Evolutionary conservation across 2,329 filamentous ascomycete genomes (phyloP).

Genomic region (Penicillium sp.): DNA sequence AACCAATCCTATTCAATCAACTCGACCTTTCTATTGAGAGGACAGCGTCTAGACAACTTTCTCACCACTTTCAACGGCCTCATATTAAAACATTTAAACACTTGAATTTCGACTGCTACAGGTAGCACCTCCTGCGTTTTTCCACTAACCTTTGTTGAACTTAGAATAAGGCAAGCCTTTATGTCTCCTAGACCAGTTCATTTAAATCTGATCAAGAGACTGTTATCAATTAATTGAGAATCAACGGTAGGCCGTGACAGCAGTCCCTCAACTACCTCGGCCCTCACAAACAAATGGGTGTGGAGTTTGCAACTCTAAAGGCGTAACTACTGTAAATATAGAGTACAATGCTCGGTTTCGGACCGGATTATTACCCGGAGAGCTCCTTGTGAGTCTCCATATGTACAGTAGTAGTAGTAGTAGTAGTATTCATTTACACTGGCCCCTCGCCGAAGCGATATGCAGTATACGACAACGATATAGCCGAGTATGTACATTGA

Average conservation of each 20-base stretch:
- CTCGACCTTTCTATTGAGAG: background rate
- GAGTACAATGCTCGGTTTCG: too few relatives aligned
- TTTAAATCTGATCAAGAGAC: background rate
- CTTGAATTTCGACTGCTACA: background rate
- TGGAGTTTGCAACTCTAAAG: too few relatives aligned
- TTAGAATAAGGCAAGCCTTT: conserved; percentile 1
- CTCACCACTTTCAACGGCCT: background rate
- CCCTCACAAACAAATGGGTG: too few relatives aligned
- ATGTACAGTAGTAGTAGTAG: too few relatives aligned
- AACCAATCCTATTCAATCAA: conserved; percentile 10
- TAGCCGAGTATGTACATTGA: too few relatives aligned
- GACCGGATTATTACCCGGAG: too few relatives aligned
- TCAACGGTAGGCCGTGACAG: background rate
- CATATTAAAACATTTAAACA: background rate
- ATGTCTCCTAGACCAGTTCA: background rate
- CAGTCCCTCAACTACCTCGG: too few relatives aligned
- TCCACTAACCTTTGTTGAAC: conserved; percentile 2
- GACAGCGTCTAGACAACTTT: background rate
- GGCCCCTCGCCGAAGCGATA: too few relatives aligned
- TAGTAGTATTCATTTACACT: too few relatives aligned
- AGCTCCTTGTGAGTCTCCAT: too few relatives aligned
- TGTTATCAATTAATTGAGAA: background rate
- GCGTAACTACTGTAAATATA: too few relatives aligned
- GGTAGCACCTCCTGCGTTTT: background rate
- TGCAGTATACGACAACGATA: too few relatives aligned